Conservation (phyloP, 2,329 filamentous ascomycete genomes). For the Paecilomyces sp. region DNA sequence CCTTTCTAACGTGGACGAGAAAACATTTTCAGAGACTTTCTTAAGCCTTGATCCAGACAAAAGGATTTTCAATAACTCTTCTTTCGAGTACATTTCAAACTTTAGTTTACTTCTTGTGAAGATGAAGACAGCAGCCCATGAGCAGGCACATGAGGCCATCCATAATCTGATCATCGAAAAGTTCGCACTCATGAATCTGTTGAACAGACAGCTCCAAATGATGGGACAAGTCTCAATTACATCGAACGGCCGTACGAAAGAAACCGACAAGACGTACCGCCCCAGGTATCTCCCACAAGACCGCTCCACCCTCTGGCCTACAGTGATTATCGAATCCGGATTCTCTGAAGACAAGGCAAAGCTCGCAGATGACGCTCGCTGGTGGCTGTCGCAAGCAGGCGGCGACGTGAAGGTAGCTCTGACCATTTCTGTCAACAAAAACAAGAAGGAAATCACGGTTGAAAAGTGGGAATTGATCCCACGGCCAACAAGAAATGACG, state of each 20-base stretch:
- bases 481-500: no score
- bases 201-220: neutral
- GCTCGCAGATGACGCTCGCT: neutral
- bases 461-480: no score
- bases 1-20: no score
- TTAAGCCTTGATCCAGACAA: no score
- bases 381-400: neutral
- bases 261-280: neutral
- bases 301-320: neutral
- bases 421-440: neutral
- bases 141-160: neutral
- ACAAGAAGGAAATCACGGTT: no score
- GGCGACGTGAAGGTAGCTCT: neutral
- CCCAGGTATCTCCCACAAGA: neutral
- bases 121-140: neutral
- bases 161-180: neutral
- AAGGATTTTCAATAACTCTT: no score
- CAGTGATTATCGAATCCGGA: neutral
- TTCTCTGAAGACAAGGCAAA: neutral
- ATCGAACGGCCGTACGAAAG: neutral
- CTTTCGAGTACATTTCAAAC: no score
- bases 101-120: neutral
- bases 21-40: no score
- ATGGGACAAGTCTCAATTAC: neutral
- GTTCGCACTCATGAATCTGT: neutral